These are phyloP conservation scores for Stachybotrys chartarum DNA, from an alignment of 2,329 filamentous ascomycete genomes.

Conservation along the genomic window DNA sequence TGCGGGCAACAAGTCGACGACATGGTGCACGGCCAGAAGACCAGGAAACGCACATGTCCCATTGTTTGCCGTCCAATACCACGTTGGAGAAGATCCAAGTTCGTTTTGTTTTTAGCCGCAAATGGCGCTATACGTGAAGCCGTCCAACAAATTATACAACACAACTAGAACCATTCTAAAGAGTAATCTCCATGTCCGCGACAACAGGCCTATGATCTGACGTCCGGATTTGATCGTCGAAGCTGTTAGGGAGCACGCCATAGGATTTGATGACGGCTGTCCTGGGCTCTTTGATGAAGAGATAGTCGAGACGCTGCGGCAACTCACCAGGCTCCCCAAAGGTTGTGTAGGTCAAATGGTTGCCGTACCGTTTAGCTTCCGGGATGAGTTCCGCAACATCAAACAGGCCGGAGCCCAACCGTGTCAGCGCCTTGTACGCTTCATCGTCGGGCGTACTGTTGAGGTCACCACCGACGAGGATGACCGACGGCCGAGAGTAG, in stretches of 20 bases:
- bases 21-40: neutral
- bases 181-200: constrained; percentile 15
- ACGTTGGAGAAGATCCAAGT: no score
- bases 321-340: constrained; percentile 13
- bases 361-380: constrained; percentile 12
- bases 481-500: constrained; percentile 9
- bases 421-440: constrained; percentile 17
- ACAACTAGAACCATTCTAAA: neutral
- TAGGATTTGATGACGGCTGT: constrained; percentile 14
- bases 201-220: constrained; percentile 25
- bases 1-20: neutral
- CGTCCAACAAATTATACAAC: no score
- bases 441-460: constrained; percentile 19
- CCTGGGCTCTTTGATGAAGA: constrained; percentile 20
- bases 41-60: neutral
- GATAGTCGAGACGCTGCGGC: constrained; percentile 18
- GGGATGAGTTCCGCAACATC: constrained; percentile 17
- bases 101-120: no score
- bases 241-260: constrained; percentile 15
- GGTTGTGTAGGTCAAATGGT: constrained; percentile 20
- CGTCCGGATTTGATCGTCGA: constrained; percentile 20
- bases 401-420: constrained; percentile 8
- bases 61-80: neutral
- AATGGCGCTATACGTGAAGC: no score
- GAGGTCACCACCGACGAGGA: constrained; percentile 25